These are phyloP conservation scores for Claviceps digitariae DNA, from an alignment of 2,329 filamentous ascomycete species.

Conservation along the genomic window DNA sequence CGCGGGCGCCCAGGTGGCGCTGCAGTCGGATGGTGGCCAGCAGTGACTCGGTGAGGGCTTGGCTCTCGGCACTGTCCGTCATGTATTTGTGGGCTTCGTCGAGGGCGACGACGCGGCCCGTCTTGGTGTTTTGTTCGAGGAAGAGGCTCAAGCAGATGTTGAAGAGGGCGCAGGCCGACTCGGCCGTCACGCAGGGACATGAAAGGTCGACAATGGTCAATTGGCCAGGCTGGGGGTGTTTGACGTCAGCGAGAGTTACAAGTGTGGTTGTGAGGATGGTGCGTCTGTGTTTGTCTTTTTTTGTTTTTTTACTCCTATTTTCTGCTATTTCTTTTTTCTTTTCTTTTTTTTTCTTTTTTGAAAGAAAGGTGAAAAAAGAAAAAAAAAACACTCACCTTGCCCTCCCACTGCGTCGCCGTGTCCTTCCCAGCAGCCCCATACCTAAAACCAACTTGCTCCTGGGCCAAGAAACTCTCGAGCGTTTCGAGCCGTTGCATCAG, in stretches of 20 bases:
- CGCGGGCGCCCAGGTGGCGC: constrained; percentile 51
- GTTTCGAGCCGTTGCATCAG: constrained; percentile 29
- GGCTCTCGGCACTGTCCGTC: constrained; percentile 37
- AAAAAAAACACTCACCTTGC: constrained; percentile 9
- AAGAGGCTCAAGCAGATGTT: constrained; percentile 57
- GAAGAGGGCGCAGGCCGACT: constrained; percentile 58
- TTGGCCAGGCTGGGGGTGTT: constrained; percentile 13
- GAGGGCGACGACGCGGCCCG: constrained; percentile 51
- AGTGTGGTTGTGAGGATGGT: not conserved
- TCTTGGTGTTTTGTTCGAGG: constrained; percentile 31
- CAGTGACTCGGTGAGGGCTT: constrained; percentile 46
- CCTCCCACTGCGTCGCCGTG: constrained; percentile 9
- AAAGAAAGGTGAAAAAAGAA: too few relatives aligned
- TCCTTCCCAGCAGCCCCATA: not conserved
- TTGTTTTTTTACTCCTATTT: not conserved
- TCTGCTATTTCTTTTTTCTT: not conserved
- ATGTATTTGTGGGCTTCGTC: constrained; percentile 75
- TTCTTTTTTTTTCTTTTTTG: too few relatives aligned
- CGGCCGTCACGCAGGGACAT: constrained; percentile 54
- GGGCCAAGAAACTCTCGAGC: constrained; percentile 42
- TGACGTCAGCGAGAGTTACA: too few relatives aligned
- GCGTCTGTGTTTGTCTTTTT: too few relatives aligned
- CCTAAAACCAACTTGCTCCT: constrained; percentile 8
- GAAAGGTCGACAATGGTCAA: constrained; percentile 50
- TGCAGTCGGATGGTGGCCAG: constrained; percentile 54